These are phyloP conservation scores for Ophiosphaerella korrae DNA, from an alignment of 2,329 filamentous ascomycete genomes.

Conservation along the genomic window DNA sequence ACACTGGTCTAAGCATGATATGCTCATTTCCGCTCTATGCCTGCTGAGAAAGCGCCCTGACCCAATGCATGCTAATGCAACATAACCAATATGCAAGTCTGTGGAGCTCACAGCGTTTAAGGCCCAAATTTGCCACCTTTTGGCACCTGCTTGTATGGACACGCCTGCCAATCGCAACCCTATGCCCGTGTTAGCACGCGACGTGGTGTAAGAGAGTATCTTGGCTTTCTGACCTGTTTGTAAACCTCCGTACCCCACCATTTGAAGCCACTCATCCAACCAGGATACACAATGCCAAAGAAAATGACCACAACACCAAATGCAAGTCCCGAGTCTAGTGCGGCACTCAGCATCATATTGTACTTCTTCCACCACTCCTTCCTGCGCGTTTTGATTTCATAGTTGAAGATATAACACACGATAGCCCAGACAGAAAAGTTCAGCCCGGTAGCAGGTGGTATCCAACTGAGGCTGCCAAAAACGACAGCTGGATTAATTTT, in stretches of 20 bases:
- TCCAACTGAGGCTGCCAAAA: conserved; percentile 83
- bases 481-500: conserved; percentile 83
- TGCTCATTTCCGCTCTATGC: neutral
- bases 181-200: conserved; percentile 25
- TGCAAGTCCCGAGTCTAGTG: conserved; percentile 80
- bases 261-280: conserved; percentile 71
- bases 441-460: conserved; percentile 79
- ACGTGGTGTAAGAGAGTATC: too few species aligned
- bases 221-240: conserved; percentile 58
- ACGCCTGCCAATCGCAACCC: conserved; percentile 85
- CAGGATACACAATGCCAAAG: conserved; percentile 84
- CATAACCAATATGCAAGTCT: conserved; percentile 6
- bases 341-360: conserved; percentile 85
- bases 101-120: conserved; percentile 27
- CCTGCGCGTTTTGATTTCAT: conserved; percentile 70
- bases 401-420: conserved; percentile 85
- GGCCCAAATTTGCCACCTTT: conserved; percentile 44
- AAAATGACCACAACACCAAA: conserved; percentile 84
- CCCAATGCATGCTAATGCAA: neutral
- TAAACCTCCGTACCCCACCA: conserved; percentile 93
- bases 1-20: neutral
- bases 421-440: conserved; percentile 89
- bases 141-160: conserved; percentile 67
- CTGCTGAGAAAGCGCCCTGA: too few species aligned
- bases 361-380: conserved; percentile 88